These are phyloP conservation scores for Ogataea glucozyma DNA, from an alignment of 805 yeast species.

Conservation along the genomic window DNA sequence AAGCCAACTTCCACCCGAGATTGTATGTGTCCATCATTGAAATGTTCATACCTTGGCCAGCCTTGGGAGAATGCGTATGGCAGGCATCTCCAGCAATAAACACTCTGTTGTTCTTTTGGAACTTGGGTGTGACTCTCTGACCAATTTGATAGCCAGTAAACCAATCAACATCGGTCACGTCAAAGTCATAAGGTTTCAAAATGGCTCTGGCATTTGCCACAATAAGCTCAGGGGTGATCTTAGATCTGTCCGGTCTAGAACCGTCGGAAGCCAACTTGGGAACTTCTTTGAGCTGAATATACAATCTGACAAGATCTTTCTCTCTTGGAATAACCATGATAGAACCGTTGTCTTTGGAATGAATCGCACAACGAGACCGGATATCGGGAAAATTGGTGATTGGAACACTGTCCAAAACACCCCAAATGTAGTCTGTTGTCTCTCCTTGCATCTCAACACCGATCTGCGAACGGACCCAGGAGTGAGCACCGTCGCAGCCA, in stretches of 20 bases:
- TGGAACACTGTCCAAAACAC: conserved; percentile 39
- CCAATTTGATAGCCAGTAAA: conserved; percentile 38
- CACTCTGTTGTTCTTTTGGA: conserved; percentile 28
- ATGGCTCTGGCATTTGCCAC: conserved; percentile 28
- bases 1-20: conserved; percentile 37
- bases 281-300: conserved; percentile 33
- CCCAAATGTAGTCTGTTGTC: conserved; percentile 38
- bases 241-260: conserved; percentile 33
- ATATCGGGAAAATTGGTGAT: conserved; percentile 39
- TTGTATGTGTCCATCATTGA: conserved; percentile 31
- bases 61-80: conserved; percentile 90
- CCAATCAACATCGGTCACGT: conserved; percentile 33
- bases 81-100: conserved; percentile 89
- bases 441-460: conserved; percentile 39
- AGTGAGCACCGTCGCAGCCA: conserved; percentile 38
- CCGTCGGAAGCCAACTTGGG: conserved; percentile 16
- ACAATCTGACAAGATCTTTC: conserved; percentile 34
- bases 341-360: conserved; percentile 34
- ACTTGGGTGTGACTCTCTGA: conserved; percentile 60
- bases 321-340: conserved; percentile 40
- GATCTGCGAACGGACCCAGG: conserved; percentile 36
- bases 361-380: conserved; percentile 36
- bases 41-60: conserved; percentile 92
- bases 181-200: conserved; percentile 28
- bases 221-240: conserved; percentile 36